Base-by-base conservation (phyloP, 345 rosid genomes). In the Hibiscus mutabilis region DNA sequence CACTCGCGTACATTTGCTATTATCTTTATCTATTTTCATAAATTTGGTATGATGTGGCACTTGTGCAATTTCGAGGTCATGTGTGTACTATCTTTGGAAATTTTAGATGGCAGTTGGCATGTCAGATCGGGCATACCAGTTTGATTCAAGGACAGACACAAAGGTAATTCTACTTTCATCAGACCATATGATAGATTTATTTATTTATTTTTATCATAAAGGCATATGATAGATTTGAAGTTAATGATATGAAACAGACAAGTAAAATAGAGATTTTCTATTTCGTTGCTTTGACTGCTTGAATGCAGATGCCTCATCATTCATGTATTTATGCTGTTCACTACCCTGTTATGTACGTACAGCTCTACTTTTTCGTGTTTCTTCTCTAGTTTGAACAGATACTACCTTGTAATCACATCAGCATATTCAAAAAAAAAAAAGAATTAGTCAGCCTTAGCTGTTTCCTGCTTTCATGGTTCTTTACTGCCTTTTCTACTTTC, bases 81-180 rank as follows among this genome's bases (percentile, higher is more conserved):
- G 40, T 65, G 66, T 31, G 29, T 79, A 40, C 61, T 15, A 9
- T 14, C 16, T 64, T 53, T 69, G 60, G 53, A 65, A 77, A 68
- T 19, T 70, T 76, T 82, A 93, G 98, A 89, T 93, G 98, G 98
- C 94, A 0, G 94, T 83, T n/a, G 98, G 94, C 57, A 91, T 93
- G 86, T 89, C 92, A 70, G 96, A 90, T 74, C 84, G 88, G 27
- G 77, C 82, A 13, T 87, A 88, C 79, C 91, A 83, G 40, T 81
- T 79, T 49, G 96, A 89, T 77, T 75, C 74, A 58, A 86, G 91
- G 74, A 79, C 86, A 70, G 97, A 91, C 82, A 72, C 77, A 81
- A 93, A 91, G 97, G 98, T 91, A 69, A 60, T 65, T 61, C 40
- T 44, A 25, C 58, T 31, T 22, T 37, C 47, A 12, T 49, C 7